These are phyloP conservation scores for Evansstolkia leycettana DNA, from an alignment of 495 filamentous ascomycete genomes.

Conservation along the genomic window DNA sequence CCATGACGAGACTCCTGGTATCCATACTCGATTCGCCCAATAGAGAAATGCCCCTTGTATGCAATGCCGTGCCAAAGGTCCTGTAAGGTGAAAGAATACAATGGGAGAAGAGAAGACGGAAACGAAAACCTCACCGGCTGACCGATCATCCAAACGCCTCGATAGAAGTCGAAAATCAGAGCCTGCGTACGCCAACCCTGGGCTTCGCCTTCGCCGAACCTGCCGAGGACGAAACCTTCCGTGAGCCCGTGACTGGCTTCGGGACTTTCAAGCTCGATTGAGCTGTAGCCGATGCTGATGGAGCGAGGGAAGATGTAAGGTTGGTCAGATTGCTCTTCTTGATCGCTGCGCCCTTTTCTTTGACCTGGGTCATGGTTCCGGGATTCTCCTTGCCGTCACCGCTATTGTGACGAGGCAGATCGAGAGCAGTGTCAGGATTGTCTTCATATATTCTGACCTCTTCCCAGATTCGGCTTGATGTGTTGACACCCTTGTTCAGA, in stretches of 20 bases:
- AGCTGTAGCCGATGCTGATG: conserved; percentile 1
- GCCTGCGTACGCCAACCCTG: conserved; percentile 26
- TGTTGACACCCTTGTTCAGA: conserved; percentile 12
- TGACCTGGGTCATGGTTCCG: conserved; percentile 4
- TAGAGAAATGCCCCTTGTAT: too few species aligned
- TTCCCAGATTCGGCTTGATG: conserved; percentile 15
- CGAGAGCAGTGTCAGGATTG: conserved; percentile 10
- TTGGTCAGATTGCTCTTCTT: background rate
- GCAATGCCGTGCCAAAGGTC: too few species aligned
- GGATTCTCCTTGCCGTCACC: conserved; percentile 25
- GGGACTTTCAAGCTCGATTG: conserved; percentile 6
- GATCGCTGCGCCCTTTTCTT: conserved; percentile 2
- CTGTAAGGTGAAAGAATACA: too few species aligned
- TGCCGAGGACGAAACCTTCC: conserved; percentile 17
- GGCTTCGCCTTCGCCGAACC: conserved; percentile 21
- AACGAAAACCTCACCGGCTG: background rate
- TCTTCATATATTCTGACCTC: conserved; percentile 31
- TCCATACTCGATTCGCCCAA: too few species aligned
- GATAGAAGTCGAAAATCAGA: conserved; percentile 28
- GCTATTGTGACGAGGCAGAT: conserved; percentile 12
- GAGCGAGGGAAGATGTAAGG: conserved; percentile 3
- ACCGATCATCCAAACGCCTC: too few species aligned
- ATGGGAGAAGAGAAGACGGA: conserved; percentile 1
- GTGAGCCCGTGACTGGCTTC: conserved; percentile 8
- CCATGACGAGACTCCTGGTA: too few species aligned